These are phyloP conservation scores for Claviceps monticola DNA, from an alignment of 2,329 filamentous ascomycete genomes.

Conservation along the genomic window DNA sequence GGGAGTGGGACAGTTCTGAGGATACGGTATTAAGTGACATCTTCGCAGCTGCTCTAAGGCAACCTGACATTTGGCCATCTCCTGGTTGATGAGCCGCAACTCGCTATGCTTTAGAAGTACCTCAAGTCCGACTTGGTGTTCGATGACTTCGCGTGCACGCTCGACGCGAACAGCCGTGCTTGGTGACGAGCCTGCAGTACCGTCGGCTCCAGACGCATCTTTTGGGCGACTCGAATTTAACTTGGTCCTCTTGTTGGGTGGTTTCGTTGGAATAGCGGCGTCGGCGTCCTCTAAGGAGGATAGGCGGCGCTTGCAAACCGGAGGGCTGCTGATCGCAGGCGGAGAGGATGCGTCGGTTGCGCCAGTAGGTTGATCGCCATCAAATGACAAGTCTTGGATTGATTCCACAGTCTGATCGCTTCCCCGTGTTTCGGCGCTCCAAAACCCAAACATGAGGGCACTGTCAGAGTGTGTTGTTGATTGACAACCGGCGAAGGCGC, in stretches of 20 bases:
- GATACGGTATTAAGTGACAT: conserved; percentile 85
- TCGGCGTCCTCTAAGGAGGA: conserved; percentile 15
- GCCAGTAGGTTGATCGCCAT: conserved; percentile 18
- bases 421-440: conserved; percentile 43
- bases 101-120: conserved; percentile 92
- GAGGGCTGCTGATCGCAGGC: neutral
- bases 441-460: conserved; percentile 49
- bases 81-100: conserved; percentile 84
- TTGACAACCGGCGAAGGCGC: conserved; percentile 7
- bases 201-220: neutral
- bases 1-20: conserved; percentile 53
- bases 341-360: neutral
- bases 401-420: conserved; percentile 34
- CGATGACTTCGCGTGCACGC: conserved; percentile 56
- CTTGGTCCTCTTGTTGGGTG: conserved; percentile 29
- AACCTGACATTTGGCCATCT: conserved; percentile 88
- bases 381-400: conserved; percentile 2
- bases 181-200: conserved; percentile 9
- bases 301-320: conserved; percentile 27
- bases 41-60: conserved; percentile 87
- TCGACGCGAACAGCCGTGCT: conserved; percentile 22
- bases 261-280: conserved; percentile 4
- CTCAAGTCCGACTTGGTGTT: conserved; percentile 80
- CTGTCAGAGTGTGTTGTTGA: conserved; percentile 12
- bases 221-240: conserved; percentile 13